Percentiles rank a stretch among this genome's conserved stretches.
These are phyloP conservation scores for Alternaria novae-zelandiae DNA, from an alignment of 2,329 filamentous ascomycete genomes.

Conservation along the genomic window DNA sequence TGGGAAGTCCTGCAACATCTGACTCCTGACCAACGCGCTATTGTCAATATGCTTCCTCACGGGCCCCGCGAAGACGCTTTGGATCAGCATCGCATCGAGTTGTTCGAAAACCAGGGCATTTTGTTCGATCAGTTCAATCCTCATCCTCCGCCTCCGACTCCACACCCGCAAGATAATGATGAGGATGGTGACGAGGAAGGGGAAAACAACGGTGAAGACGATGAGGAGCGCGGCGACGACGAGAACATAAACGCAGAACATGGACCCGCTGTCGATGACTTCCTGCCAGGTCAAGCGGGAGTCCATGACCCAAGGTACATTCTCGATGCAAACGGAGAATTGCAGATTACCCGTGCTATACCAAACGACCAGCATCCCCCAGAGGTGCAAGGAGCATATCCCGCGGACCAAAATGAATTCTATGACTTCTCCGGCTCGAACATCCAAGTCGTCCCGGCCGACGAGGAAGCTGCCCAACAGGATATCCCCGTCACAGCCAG, in stretches of 20 bases:
- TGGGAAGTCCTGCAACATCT: slow-evolving; percentile 26
- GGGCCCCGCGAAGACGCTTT: slow-evolving; percentile 20
- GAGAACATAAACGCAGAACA: not conserved
- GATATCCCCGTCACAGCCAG: not conserved
- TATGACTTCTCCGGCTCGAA: not conserved
- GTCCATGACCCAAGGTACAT: not conserved
- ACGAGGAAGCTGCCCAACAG: not conserved
- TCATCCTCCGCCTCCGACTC: not conserved
- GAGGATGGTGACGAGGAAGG: not conserved
- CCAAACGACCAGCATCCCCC: not conserved
- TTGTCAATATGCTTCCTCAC: slow-evolving; percentile 13
- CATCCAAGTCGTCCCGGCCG: not conserved
- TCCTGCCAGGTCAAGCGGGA: not conserved
- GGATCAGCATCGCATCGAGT: slow-evolving; percentile 22
- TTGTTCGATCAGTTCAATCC: slow-evolving; percentile 7
- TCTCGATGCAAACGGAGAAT: not conserved
- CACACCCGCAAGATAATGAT: not conserved
- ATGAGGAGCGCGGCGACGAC: not conserved
- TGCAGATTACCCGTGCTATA: not conserved
- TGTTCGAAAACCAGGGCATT: slow-evolving; percentile 23
- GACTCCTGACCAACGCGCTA: slow-evolving; percentile 10
- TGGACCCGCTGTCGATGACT: not conserved
- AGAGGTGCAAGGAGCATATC: not conserved
- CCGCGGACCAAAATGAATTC: not conserved
- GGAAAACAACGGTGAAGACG: not conserved